A percentile compares a stretch with the other conserved stretches of the same genome.
phyloP scores from a whole-genome alignment of 805 yeast genomes.

The Millerago galiae region DNA sequence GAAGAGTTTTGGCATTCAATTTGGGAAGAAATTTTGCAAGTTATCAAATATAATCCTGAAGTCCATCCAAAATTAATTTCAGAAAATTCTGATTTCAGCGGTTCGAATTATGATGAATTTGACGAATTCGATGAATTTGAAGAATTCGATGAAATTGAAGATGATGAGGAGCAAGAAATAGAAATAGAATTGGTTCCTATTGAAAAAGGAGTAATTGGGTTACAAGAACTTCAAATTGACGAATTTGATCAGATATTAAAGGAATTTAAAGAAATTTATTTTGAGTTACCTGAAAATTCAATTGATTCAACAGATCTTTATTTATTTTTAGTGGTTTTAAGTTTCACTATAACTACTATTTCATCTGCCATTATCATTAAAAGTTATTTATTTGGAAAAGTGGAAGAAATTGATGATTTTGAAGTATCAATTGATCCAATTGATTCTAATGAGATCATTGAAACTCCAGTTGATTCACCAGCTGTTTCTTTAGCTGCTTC shows the following conservation, averaged over 20 bases:
- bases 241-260: background rate
- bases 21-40: conserved; percentile 1
- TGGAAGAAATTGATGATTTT: background rate
- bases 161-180: background rate
- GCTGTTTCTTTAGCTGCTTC: no score
- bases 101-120: background rate
- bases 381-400: background rate
- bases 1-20: background rate
- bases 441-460: no score
- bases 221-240: background rate
- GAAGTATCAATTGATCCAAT: background rate
- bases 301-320: background rate
- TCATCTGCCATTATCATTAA: background rate
- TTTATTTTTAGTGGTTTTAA: no score
- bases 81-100: background rate
- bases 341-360: background rate
- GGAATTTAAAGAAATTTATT: background rate
- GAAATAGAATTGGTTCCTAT: background rate
- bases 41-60: conserved; percentile 1
- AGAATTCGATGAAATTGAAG: background rate
- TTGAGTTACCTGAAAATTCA: background rate
- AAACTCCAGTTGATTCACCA: background rate
- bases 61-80: background rate
- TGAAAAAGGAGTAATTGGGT: no score
- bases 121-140: background rate